phyloP scores from a whole-genome alignment of 1,139 yeast genomes.

The Candida sanyaensis region DNA sequence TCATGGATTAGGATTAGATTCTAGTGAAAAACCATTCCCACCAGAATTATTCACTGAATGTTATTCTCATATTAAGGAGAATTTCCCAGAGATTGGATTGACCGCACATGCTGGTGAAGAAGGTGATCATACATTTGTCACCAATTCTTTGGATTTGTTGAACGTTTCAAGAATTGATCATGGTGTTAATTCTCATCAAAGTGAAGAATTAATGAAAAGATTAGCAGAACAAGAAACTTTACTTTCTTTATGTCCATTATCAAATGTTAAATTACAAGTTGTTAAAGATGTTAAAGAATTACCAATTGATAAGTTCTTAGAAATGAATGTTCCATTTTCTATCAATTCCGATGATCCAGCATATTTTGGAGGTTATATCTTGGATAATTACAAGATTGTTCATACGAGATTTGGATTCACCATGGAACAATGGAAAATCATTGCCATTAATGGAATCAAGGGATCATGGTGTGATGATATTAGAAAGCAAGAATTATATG shows the following conservation, averaged over 20 bases:
- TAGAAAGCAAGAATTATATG: constrained; percentile 50
- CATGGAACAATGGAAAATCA: constrained; percentile 54
- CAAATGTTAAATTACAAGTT: constrained; percentile 74
- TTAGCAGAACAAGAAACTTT: constrained; percentile 55
- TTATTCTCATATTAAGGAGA: constrained; percentile 47
- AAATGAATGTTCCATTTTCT: constrained; percentile 67
- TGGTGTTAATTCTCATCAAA: constrained; percentile 66
- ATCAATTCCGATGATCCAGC: constrained; percentile 87
- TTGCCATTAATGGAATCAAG: constrained; percentile 60
- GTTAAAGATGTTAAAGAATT: constrained; percentile 64
- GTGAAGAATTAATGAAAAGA: constrained; percentile 51
- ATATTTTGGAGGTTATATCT: constrained; percentile 78
- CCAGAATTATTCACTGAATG: constrained; percentile 67
- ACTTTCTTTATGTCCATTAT: constrained; percentile 74
- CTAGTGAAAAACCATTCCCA: constrained; percentile 74
- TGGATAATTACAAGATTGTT: constrained; percentile 70
- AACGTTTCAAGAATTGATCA: constrained; percentile 75
- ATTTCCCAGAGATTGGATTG: constrained; percentile 53
- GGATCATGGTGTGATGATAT: constrained; percentile 67
- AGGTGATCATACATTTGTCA: constrained; percentile 69
- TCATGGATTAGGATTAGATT: constrained; percentile 76
- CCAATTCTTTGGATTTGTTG: constrained; percentile 56
- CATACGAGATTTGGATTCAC: constrained; percentile 65
- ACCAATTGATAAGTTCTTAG: constrained; percentile 62
- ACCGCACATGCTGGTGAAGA: constrained; percentile 92